phyloP scores from a whole-genome alignment of 768 basidiomycete genomes.

The Russula emetica region DNA sequence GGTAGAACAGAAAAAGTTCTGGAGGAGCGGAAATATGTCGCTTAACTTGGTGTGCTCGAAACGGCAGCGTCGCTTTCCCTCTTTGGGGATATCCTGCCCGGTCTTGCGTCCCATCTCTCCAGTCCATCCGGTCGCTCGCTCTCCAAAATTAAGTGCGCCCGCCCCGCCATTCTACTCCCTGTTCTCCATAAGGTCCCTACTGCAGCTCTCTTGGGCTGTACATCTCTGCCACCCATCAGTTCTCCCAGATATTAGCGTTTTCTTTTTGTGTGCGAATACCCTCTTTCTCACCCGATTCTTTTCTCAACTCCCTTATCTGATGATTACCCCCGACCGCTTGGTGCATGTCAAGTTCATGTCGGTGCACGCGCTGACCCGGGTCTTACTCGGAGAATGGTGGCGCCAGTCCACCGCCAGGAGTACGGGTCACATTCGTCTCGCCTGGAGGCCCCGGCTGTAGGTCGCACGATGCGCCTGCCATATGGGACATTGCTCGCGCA shows the following conservation, averaged over 20 bases:
- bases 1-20: conserved; percentile 25
- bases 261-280: no score
- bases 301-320: conserved; percentile 15
- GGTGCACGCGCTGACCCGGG: conserved; percentile 5
- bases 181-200: background rate
- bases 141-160: conserved; percentile 9
- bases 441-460: background rate
- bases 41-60: conserved; percentile 18
- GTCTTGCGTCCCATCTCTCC: no score
- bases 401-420: conserved; percentile 13
- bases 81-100: conserved; percentile 8
- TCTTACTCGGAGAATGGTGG: conserved; percentile 16
- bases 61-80: conserved; percentile 10
- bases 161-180: background rate
- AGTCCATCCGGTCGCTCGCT: background rate
- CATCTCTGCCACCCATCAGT: background rate
- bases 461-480: conserved; percentile 2
- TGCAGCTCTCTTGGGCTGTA: background rate
- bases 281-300: no score
- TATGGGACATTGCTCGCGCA: conserved; percentile 7
- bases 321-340: background rate
- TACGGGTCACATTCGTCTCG: conserved; percentile 9
- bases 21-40: conserved; percentile 22
- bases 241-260: no score
- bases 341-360: conserved; percentile 5